Percentiles rank a stretch among this genome's conserved stretches.
These are phyloP conservation scores for Dalbergia oliveri DNA, from an alignment of 306 rosid species.

Conservation along the genomic window DNA sequence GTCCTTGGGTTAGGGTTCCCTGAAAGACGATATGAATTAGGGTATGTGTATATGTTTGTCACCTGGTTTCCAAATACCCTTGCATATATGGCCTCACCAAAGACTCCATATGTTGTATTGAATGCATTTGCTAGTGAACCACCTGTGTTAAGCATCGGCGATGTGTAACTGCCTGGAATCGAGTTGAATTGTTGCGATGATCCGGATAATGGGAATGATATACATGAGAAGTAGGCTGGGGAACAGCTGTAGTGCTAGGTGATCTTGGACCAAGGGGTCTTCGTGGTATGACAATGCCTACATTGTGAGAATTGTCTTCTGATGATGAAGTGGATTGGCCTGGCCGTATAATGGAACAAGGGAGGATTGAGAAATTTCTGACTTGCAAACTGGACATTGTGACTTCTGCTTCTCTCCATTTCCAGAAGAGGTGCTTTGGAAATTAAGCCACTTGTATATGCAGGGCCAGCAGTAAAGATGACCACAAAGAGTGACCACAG, in stretches of 20 bases:
- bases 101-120: constrained; percentile 60
- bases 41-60: constrained; percentile 64
- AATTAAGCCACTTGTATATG: constrained; percentile 86
- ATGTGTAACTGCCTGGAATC: constrained; percentile 35
- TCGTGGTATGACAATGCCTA: constrained; percentile 61
- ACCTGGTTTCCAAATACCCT: constrained; percentile 78
- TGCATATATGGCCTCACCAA: constrained; percentile 76
- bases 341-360: constrained; percentile 82
- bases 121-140: constrained; percentile 50
- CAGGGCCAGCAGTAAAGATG: constrained; percentile 99
- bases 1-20: constrained; percentile 68
- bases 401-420: constrained; percentile 47
- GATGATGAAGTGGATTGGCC: constrained; percentile 60
- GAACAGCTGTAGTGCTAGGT: constrained; percentile 30
- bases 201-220: constrained; percentile 49
- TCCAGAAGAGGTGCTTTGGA: constrained; percentile 45
- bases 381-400: constrained; percentile 91
- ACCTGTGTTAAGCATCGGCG: constrained; percentile 51
- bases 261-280: constrained; percentile 69
- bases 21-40: constrained; percentile 64
- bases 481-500: constrained; percentile 97
- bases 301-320: constrained; percentile 48
- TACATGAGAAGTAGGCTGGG: constrained; percentile 48
- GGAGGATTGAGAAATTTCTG: constrained; percentile 70
- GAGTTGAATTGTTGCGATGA: constrained; percentile 53